phyloP scores from a whole-genome alignment of 495 filamentous ascomycete genomes.

The Daldinia grandis region DNA sequence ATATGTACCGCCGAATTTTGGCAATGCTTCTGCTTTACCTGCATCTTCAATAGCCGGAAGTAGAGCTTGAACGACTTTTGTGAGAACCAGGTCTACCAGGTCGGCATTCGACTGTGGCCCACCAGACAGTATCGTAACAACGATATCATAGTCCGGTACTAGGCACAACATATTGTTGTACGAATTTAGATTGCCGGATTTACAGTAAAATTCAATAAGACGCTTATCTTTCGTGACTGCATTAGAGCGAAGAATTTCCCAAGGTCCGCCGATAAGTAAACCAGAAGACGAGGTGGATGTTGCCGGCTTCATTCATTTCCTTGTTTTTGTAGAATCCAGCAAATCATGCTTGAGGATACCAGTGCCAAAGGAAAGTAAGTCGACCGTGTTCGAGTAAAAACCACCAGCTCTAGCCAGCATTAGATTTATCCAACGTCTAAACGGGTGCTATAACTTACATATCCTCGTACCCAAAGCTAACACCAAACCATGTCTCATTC shows the following conservation, averaged over 20 bases:
- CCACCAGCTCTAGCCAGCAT: constrained; percentile 50
- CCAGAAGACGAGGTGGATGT: constrained; percentile 57
- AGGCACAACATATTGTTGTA: constrained; percentile 60
- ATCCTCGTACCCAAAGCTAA: constrained; percentile 53
- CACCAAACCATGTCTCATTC: constrained; percentile 51
- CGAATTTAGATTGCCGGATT: constrained; percentile 57
- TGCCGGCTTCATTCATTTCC: constrained; percentile 64
- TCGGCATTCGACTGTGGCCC: constrained; percentile 41
- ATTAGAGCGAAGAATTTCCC: constrained; percentile 60
- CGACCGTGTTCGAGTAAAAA: constrained; percentile 62
- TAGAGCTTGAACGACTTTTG: constrained; percentile 48
- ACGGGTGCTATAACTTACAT: constrained; percentile 48
- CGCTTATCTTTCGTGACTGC: constrained; percentile 50
- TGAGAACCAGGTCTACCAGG: constrained; percentile 41
- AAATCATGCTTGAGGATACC: constrained; percentile 59
- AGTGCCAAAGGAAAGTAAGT: constrained; percentile 59
- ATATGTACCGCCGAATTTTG: constrained; percentile 54
- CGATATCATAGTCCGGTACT: constrained; percentile 62
- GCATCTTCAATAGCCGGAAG: constrained; percentile 58
- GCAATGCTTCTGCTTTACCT: constrained; percentile 52
- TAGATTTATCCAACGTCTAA: constrained; percentile 8
- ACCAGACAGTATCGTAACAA: constrained; percentile 57
- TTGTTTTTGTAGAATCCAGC: constrained; percentile 54
- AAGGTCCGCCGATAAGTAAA: constrained; percentile 60
- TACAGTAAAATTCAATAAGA: constrained; percentile 64